A percentile compares a stretch with the other conserved stretches of the same genome.
phyloP scores from a whole-genome alignment of 352 stramenopile genomes.

The Phytophthora boehmeriae region DNA sequence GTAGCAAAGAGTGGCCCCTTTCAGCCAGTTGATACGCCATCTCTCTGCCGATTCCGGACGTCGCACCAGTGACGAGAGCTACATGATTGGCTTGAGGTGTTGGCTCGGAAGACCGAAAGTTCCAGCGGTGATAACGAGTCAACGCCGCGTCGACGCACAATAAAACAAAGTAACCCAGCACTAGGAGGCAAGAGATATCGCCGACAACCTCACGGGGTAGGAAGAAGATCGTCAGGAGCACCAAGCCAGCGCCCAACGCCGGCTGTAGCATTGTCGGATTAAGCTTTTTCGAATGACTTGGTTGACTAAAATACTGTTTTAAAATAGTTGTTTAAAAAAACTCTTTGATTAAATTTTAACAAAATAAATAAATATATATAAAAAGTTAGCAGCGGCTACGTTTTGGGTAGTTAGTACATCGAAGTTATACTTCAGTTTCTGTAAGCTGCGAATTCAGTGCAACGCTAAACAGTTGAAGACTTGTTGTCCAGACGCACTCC shows the following conservation, averaged over 20 bases:
- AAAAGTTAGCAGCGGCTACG: too few species aligned
- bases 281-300: too few species aligned
- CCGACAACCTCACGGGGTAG: slow-evolving; percentile 22
- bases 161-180: slow-evolving; percentile 43
- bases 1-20: slow-evolving; percentile 66
- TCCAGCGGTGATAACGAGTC: slow-evolving; percentile 54
- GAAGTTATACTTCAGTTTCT: too few species aligned
- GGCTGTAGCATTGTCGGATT: slow-evolving; percentile 27
- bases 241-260: slow-evolving; percentile 21
- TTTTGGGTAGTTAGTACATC: too few species aligned
- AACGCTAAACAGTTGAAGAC: too few species aligned
- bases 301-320: too few species aligned
- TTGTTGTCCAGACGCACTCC: too few species aligned
- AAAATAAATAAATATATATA: too few species aligned
- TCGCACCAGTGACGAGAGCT: slow-evolving; percentile 70
- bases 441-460: too few species aligned
- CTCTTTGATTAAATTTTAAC: too few species aligned
- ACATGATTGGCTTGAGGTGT: slow-evolving; percentile 24
- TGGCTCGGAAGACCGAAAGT: slow-evolving; percentile 38
- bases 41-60: slow-evolving; percentile 69
- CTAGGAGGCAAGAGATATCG: slow-evolving; percentile 26
- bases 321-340: too few species aligned
- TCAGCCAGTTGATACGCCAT: slow-evolving; percentile 69
- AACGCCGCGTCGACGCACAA: slow-evolving; percentile 44
- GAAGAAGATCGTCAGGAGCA: slow-evolving; percentile 37